A percentile compares a stretch with the other conserved stretches of the same genome.
Conservation (phyloP, 2,329 filamentous ascomycete species). For the Purpureocillium takamizusanense region DNA sequence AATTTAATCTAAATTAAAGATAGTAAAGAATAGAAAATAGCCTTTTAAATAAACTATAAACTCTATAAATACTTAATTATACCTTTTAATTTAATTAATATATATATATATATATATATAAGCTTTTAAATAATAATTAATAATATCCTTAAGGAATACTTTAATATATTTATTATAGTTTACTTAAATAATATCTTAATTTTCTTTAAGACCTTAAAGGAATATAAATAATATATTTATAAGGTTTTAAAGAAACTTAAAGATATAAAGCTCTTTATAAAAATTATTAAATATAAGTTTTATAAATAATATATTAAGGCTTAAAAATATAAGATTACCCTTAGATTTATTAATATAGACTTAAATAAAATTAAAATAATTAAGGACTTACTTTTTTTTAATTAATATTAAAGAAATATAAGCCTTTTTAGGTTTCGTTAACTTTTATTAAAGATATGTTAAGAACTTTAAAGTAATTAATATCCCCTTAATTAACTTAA, state of each 20-base stretch:
- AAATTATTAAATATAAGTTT: conserved; percentile 9
- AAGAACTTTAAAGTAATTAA: background rate
- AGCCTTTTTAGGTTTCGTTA: conserved; percentile 7
- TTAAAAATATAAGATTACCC: conserved; percentile 5
- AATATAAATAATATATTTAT: conserved; percentile 10
- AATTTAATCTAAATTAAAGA: too few species aligned
- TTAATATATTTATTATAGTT: conserved; percentile 10
- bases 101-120: too few species aligned
- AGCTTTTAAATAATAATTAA: conserved; percentile 14
- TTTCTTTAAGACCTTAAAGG: conserved; percentile 9
- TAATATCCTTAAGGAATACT: conserved; percentile 7
- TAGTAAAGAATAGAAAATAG: too few species aligned
- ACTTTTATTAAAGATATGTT: conserved; percentile 2
- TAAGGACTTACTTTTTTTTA: background rate
- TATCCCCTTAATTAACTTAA: background rate
- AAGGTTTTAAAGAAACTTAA: conserved; percentile 8
- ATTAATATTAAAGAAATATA: conserved; percentile 8
- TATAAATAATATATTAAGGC: conserved; percentile 7
- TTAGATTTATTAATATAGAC: too few species aligned
- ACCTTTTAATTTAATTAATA: too few species aligned
- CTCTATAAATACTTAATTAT: too few species aligned
- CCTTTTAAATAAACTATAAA: too few species aligned
- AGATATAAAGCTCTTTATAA: conserved; percentile 8
- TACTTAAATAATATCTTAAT: conserved; percentile 14
- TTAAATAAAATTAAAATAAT: conserved; percentile 10